Evolutionary conservation across 768 basidiomycete species (phyloP).

Genomic region (Terana coerulea): DNA sequence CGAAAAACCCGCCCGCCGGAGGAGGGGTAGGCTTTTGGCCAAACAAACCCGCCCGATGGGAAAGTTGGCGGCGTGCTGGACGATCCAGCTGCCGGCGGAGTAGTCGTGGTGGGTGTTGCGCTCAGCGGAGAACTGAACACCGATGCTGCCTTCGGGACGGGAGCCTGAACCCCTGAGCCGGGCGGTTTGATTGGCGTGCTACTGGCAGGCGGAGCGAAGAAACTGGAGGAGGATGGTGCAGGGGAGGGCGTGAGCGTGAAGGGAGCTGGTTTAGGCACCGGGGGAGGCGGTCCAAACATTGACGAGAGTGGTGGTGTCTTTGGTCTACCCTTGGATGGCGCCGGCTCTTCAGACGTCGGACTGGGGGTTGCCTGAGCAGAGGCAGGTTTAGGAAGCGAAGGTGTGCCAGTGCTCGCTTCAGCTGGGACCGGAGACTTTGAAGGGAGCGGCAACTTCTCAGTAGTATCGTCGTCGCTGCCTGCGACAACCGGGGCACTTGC

Average conservation of each 20-base stretch:
- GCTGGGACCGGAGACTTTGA: not conserved
- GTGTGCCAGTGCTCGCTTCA: not conserved
- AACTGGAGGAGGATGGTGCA: not conserved
- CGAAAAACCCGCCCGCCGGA: conserved; percentile 8
- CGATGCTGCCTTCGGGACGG: not conserved
- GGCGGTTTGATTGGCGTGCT: not conserved
- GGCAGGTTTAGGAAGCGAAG: conserved; percentile 10
- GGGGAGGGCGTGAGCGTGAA: conserved; percentile 9
- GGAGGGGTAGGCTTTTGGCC: conserved; percentile 4
- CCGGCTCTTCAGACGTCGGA: conserved; percentile 6
- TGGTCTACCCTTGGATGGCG: conserved; percentile 31
- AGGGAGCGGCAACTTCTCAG: not conserved
- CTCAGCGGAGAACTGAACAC: not conserved
- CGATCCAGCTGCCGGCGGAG: not conserved
- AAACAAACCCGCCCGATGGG: not conserved
- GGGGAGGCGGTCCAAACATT: conserved; percentile 1
- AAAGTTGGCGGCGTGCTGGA: not conserved
- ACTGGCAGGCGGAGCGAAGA: not conserved
- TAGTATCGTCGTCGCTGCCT: conserved; percentile 40
- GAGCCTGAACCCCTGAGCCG: not conserved
- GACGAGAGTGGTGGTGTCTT: conserved; percentile 46
- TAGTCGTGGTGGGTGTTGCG: not conserved
- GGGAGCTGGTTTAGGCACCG: conserved; percentile 13
- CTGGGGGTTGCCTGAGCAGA: not conserved
- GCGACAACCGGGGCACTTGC: conserved; percentile 45